Conservation (phyloP, 352 stramenopile species). For the Globisporangium sylvaticum region DNA sequence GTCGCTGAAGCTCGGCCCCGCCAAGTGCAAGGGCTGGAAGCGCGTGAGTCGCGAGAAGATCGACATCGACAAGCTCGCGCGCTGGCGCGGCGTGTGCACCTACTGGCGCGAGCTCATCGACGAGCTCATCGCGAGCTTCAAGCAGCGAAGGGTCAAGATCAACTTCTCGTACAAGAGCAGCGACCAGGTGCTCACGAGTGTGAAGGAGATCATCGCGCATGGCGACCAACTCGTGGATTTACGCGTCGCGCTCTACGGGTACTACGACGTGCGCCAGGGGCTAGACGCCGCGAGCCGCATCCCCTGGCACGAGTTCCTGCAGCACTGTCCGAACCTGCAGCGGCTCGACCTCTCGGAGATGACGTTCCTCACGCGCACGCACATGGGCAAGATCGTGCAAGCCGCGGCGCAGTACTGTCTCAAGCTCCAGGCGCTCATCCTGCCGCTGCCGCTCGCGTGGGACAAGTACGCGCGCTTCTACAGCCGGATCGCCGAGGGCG, state of each 20-base stretch:
- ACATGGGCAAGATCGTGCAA: conserved; percentile 34
- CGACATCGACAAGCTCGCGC: conserved; percentile 29
- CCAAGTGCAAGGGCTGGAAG: conserved; percentile 40
- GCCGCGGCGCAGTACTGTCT: conserved; percentile 34
- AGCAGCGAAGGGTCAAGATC: conserved; percentile 35
- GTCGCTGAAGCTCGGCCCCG: conserved; percentile 41
- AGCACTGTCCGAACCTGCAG: conserved; percentile 37
- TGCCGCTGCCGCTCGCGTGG: conserved; percentile 41
- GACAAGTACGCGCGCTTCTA: conserved; percentile 27
- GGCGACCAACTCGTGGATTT: conserved; percentile 33
- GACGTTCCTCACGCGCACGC: conserved; percentile 40
- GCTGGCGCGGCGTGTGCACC: conserved; percentile 38
- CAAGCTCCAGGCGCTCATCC: conserved; percentile 40
- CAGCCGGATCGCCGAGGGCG: conserved; percentile 17
- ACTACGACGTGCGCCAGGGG: conserved; percentile 26
- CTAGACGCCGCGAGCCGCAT: conserved; percentile 24
- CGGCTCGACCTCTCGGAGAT: conserved; percentile 48
- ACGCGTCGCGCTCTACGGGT: conserved; percentile 44
- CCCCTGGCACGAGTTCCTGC: conserved; percentile 37
- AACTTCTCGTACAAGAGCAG: conserved; percentile 45
- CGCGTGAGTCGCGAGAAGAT: conserved; percentile 34
- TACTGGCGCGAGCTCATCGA: conserved; percentile 48
- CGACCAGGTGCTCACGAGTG: conserved; percentile 22
- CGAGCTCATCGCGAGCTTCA: conserved; percentile 40
- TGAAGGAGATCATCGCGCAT: conserved; percentile 14